Conservation (phyloP, 805 yeast genomes). For the Hanseniaspora pseudoguilliermondii region DNA sequence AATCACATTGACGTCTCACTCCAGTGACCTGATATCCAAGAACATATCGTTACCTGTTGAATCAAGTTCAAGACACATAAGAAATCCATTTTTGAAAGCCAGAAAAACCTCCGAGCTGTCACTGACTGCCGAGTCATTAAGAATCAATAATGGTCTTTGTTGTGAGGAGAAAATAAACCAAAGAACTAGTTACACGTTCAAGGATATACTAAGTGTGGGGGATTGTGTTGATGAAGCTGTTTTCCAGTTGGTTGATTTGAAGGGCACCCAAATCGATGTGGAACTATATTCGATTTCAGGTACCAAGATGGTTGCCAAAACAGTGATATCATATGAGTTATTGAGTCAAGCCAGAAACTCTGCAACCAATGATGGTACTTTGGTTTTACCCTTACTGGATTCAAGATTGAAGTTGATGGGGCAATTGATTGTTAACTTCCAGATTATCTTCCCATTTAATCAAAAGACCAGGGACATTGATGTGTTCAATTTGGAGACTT, state of each 20-base stretch:
- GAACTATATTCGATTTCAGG: slow-evolving; percentile 93
- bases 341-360: slow-evolving; percentile 32
- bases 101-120: not conserved
- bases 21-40: slow-evolving; percentile 76
- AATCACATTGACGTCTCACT: slow-evolving; percentile 63
- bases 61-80: slow-evolving; percentile 2
- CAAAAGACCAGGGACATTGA: slow-evolving; percentile 59
- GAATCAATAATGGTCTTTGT: slow-evolving; percentile 3
- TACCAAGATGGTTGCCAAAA: slow-evolving; percentile 77
- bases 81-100: not conserved
- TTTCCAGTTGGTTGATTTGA: slow-evolving; percentile 68
- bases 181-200: slow-evolving; percentile 4
- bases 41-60: slow-evolving; percentile 68
- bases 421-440: slow-evolving; percentile 60
- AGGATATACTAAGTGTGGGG: slow-evolving; percentile 9
- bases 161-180: not conserved
- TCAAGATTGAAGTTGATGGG: slow-evolving; percentile 72
- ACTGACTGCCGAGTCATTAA: not conserved
- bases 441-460: slow-evolving; percentile 76
- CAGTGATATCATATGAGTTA: slow-evolving; percentile 49
- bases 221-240: slow-evolving; percentile 53
- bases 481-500: slow-evolving; percentile 84
- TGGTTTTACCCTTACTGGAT: slow-evolving; percentile 66
- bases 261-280: slow-evolving; percentile 65
- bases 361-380: slow-evolving; percentile 25